Conservation (phyloP, 306 rosid species). For the Citrullus amarus region DNA sequence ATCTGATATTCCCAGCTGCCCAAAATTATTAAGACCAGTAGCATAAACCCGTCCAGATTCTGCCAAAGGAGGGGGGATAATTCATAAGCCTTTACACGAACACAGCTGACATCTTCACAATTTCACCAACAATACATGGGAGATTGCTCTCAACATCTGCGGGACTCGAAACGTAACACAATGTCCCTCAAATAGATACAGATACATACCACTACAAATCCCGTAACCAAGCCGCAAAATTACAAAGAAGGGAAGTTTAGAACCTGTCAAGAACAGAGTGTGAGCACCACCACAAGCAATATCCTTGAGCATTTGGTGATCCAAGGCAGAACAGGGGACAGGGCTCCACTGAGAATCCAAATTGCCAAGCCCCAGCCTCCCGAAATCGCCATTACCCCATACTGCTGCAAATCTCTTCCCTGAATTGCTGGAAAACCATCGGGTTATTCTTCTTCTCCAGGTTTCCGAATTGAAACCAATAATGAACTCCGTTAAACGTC, state of each 20-base stretch:
- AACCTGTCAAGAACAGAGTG: conserved; percentile 83
- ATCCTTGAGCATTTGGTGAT: conserved; percentile 27
- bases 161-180: background rate
- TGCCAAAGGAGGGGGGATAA: conserved; percentile 37
- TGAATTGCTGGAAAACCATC: conserved; percentile 10
- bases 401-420: conserved; percentile 55
- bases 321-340: conserved; percentile 38
- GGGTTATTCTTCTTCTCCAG: conserved; percentile 20
- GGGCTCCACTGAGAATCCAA: conserved; percentile 82
- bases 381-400: conserved; percentile 89
- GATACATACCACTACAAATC: background rate
- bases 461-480: background rate
- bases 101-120: conserved; percentile 27
- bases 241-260: background rate
- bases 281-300: conserved; percentile 97
- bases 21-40: conserved; percentile 84
- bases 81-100: conserved; percentile 32
- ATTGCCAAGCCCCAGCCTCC: conserved; percentile 68
- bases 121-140: background rate
- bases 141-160: background rate
- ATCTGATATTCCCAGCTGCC: conserved; percentile 66
- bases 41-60: conserved; percentile 65
- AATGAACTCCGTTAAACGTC: background rate
- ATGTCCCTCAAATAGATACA: conserved; percentile 4
- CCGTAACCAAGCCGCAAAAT: background rate